Percentiles rank a stretch among this genome's conserved stretches.
phyloP scores from a whole-genome alignment of 1,284 basidiomycete genomes.

The Anthracocystis setariae region DNA sequence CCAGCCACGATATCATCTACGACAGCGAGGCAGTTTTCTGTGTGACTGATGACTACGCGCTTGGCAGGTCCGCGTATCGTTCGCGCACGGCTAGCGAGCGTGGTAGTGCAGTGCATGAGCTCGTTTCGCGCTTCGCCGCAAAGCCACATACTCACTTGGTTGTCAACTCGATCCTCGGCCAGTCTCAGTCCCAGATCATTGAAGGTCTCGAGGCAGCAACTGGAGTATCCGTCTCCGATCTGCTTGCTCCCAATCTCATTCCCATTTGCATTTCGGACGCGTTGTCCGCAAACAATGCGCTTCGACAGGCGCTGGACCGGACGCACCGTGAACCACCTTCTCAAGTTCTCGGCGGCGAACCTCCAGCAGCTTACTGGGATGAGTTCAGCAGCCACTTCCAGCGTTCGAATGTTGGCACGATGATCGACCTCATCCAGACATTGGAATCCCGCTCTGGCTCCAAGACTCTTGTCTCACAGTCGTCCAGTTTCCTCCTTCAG shows the following conservation, averaged over 20 bases:
- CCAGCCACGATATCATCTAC: constrained; percentile 41
- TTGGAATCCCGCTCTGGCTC: constrained; percentile 17
- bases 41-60: constrained; percentile 44
- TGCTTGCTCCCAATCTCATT: constrained; percentile 18
- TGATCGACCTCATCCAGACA: constrained; percentile 18
- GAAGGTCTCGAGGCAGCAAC: constrained; percentile 30
- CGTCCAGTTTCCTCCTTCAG: constrained; percentile 33
- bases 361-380: constrained; percentile 28
- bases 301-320: constrained; percentile 34
- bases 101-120: constrained; percentile 18
- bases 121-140: constrained; percentile 37
- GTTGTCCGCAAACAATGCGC: constrained; percentile 23
- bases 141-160: constrained; percentile 49
- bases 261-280: constrained; percentile 29
- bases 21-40: constrained; percentile 45
- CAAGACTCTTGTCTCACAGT: constrained; percentile 21
- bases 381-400: constrained; percentile 38
- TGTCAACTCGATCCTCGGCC: constrained; percentile 38
- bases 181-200: constrained; percentile 5
- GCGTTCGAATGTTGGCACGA: constrained; percentile 35
- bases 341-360: neutral
- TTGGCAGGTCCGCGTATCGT: constrained; percentile 26
- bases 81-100: constrained; percentile 11
- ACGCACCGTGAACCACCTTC: constrained; percentile 4
- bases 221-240: constrained; percentile 21